Conservation (phyloP, 148 eudicot genomes). For the Agrostemma githago region DNA sequence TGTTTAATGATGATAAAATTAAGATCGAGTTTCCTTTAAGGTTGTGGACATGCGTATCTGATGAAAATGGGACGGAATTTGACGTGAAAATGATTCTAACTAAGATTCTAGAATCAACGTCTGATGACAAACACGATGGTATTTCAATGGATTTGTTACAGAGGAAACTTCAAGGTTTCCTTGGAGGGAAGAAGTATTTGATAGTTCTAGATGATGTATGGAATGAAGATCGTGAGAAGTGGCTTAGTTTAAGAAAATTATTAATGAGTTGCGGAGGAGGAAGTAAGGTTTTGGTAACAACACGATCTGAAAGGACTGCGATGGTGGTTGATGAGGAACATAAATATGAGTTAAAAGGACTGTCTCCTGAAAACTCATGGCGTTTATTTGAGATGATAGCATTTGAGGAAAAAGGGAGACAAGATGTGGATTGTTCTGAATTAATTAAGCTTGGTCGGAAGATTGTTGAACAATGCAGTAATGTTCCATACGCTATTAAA, state of each 20-base stretch:
- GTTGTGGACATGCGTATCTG: constrained; percentile 29
- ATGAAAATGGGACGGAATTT: constrained; percentile 11
- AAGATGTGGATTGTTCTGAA: background rate
- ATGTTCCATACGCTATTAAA: constrained; percentile 11
- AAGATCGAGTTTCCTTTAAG: too few species aligned
- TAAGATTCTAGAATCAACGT: constrained; percentile 6
- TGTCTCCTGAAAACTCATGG: background rate
- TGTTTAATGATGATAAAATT: constrained; percentile 12
- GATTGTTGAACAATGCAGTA: background rate
- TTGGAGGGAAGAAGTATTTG: constrained; percentile 14
- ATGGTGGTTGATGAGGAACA: background rate
- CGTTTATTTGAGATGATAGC: background rate
- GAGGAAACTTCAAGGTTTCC: background rate
- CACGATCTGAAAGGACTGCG: constrained; percentile 21
- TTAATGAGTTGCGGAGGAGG: constrained; percentile 10
- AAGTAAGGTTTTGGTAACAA: constrained; percentile 26
- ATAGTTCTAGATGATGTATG: constrained; percentile 27
- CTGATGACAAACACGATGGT: too few species aligned
- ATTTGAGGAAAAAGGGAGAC: background rate
- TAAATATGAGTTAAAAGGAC: background rate
- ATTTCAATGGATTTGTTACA: background rate
- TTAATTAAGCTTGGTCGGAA: background rate
- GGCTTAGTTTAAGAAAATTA: too few species aligned
- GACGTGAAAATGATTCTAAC: constrained; percentile 6
- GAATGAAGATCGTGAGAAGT: too few species aligned